Conservation (phyloP, 2,329 filamentous ascomycete genomes). For the Harringtonia lauricola region DNA sequence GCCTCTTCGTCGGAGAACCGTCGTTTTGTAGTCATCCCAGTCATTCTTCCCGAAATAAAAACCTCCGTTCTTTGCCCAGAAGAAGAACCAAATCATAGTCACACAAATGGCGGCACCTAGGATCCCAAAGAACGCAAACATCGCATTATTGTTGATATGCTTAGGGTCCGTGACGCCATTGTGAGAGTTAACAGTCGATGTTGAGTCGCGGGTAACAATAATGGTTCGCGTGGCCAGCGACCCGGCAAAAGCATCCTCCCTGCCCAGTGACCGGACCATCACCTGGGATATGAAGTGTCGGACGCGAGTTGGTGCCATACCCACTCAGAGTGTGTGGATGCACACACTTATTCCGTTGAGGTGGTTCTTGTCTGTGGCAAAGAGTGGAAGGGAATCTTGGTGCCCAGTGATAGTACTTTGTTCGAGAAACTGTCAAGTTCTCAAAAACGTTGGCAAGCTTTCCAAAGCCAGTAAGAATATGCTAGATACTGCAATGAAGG, state of each 20-base stretch:
- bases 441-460: not conserved
- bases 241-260: slow-evolving; percentile 19
- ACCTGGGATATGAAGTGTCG: slow-evolving; percentile 8
- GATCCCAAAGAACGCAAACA: slow-evolving; percentile 79
- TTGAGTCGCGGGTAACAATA: slow-evolving; percentile 29
- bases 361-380: not conserved
- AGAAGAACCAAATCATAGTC: slow-evolving; percentile 90
- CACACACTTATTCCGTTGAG: no score
- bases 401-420: no score
- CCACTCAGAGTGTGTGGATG: not conserved
- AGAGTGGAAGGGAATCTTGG: no score
- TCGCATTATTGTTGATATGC: slow-evolving; percentile 53
- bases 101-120: slow-evolving; percentile 68
- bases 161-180: slow-evolving; percentile 41
- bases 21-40: slow-evolving; percentile 98
- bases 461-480: not conserved
- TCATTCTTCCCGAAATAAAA: slow-evolving; percentile 78
- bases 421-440: not conserved
- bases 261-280: slow-evolving; percentile 8
- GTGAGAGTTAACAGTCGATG: slow-evolving; percentile 25
- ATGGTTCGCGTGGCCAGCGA: slow-evolving; percentile 31
- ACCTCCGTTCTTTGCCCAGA: slow-evolving; percentile 93
- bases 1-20: slow-evolving; percentile 77
- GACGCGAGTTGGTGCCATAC: slow-evolving; percentile 30
- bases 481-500: no score